Conservation (phyloP, 2,329 filamentous ascomycete species). For the Bipolaris gigantea region DNA sequence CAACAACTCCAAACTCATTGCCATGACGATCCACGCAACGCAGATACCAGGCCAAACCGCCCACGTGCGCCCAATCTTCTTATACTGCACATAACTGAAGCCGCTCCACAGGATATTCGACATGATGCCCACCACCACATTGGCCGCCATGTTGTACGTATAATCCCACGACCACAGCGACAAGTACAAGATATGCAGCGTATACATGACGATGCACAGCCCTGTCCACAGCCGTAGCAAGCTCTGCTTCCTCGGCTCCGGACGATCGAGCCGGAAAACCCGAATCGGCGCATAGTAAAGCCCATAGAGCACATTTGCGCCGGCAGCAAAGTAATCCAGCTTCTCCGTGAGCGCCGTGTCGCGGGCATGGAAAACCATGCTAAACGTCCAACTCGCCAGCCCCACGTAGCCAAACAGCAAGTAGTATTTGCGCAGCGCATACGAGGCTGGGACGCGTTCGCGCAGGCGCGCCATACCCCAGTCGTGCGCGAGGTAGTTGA, state of each 20-base stretch:
- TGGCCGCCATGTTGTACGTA: constrained; percentile 96
- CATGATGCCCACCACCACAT: constrained; percentile 77
- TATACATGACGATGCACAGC: constrained; percentile 71
- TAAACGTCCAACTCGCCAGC: constrained; percentile 81
- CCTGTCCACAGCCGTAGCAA: constrained; percentile 74
- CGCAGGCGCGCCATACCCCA: constrained; percentile 73
- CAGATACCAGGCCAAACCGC: constrained; percentile 86
- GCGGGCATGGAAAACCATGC: constrained; percentile 87
- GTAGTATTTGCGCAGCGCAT: constrained; percentile 81
- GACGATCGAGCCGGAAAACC: constrained; percentile 77
- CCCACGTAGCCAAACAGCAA: constrained; percentile 77
- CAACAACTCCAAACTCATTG: constrained; percentile 93
- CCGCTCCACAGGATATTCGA: constrained; percentile 84
- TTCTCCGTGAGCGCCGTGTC: constrained; percentile 88
- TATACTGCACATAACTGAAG: constrained; percentile 77
- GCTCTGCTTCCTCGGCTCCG: constrained; percentile 52
- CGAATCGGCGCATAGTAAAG: constrained; percentile 82
- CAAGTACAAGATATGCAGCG: constrained; percentile 78
- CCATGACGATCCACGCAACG: constrained; percentile 86
- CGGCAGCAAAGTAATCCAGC: constrained; percentile 93
- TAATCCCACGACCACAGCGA: constrained; percentile 91
- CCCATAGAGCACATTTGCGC: constrained; percentile 86
- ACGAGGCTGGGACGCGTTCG: constrained; percentile 68
- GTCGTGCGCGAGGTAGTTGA: constrained; percentile 87
- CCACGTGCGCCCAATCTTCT: constrained; percentile 73